Base-by-base conservation (phyloP, 148 eudicot species). In the Spergularia bocconei region DNA sequence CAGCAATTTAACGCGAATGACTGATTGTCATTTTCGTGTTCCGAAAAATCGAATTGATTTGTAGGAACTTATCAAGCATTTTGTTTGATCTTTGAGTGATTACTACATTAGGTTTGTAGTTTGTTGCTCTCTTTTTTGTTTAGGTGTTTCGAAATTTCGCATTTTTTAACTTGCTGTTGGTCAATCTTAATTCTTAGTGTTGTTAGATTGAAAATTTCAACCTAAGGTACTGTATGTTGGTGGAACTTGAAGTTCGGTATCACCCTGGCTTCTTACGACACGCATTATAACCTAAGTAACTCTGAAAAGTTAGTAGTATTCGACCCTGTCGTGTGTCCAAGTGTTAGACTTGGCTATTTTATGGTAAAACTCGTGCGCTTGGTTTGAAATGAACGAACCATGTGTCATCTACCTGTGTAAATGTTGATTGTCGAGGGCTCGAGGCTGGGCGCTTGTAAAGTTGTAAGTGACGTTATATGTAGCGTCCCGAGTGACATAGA, bases 21-120 rank as follows among this genome's bases (percentile, higher is more conserved):
- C 13, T 62, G 66, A 62, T 2, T 9, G 14, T 62, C 36, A 23
- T 23, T 60, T 38, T 0, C 0, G 11, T 29, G 33, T 62, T 62
- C 19, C 11, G 13, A 16, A 62, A 21, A n/a, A 5, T 11, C 8
- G 2, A 2, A 20, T n/a, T 21, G 62, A 20, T 58, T 58, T 19
- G 23, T 23, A n/a, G 25, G 41, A 29, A 5, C 48, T 44, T 64
- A 13, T 69, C 12, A 13, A 50, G 41, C n/a, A 51, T 21, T 21
- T 51, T 23, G 72, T 51, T 51, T 69, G 52, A 50, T 23, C 12
- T 50, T 50, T 69, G n/a, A 14, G 72, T 51, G 11, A 67, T 67
- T 20, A 19, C 10, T 48, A 10, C 36, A 20, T 19, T 29, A 29
- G 36, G 36, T 29, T 48, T 3, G 41, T 50, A 29, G 36, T 69